Conservation (phyloP, 768 basidiomycete genomes). For the Auriscalpium orientale region DNA sequence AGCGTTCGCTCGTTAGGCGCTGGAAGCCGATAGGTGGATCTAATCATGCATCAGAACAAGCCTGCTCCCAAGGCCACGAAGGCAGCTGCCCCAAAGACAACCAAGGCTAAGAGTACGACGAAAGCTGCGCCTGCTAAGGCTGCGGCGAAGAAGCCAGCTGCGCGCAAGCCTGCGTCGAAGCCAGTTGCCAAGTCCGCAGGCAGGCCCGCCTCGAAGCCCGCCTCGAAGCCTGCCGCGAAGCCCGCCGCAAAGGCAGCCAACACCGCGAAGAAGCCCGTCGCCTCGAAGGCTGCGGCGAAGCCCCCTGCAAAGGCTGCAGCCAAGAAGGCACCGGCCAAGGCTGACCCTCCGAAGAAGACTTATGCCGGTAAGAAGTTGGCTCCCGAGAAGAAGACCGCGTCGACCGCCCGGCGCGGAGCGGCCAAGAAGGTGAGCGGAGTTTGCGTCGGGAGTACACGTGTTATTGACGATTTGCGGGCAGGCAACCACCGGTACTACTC, state of each 20-base stretch:
- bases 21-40: constrained; percentile 8
- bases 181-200: neutral
- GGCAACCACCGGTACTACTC: constrained; percentile 44
- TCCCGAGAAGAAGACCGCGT: constrained; percentile 11
- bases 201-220: neutral
- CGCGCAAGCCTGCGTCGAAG: constrained; percentile 1
- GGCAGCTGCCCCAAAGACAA: constrained; percentile 22
- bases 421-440: constrained; percentile 52
- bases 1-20: constrained; percentile 17
- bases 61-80: constrained; percentile 29
- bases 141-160: constrained; percentile 3
- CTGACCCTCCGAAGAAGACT: constrained; percentile 20
- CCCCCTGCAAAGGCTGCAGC: neutral
- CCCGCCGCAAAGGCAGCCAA: neutral
- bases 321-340: constrained; percentile 16
- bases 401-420: constrained; percentile 31
- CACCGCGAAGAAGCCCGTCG: constrained; percentile 2
- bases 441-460: too few species aligned
- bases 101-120: constrained; percentile 25
- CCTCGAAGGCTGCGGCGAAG: constrained; percentile 10
- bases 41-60: constrained; percentile 26
- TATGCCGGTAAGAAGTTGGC: constrained; percentile 11
- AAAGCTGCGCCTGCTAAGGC: constrained; percentile 14
- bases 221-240: neutral
- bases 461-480: constrained; percentile 19